Base-by-base conservation (phyloP, 2,329 filamentous ascomycete genomes). In the Colletotrichum trifolii region DNA sequence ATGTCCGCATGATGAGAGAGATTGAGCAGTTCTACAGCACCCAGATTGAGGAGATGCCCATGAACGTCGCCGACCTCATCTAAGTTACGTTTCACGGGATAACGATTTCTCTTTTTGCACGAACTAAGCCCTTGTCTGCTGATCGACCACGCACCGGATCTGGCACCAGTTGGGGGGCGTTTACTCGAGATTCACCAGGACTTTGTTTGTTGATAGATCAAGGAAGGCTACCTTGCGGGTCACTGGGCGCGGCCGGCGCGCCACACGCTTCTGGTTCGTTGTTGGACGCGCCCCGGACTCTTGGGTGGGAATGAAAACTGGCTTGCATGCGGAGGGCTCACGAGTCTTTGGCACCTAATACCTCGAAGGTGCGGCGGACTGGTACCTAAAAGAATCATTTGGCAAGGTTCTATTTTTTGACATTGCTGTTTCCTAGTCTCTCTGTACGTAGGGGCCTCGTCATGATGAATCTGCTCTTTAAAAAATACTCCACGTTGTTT, bases 21-120 rank as follows among this genome's bases (percentile, higher is more conserved):
- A 99, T 99, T 75, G 96, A 99, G 83, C 93, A 97, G 86, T 99
- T 98, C 89, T 99, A 99, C 91, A 97, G 93, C 89, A 99, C 96
- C 81, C 96, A 99, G 87, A 98, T 99, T 73, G 96, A 99, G 85
- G 96, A 99, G 89, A 99, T 99, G 96, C 96, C 96, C 78, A 98
- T 99, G 96, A 91, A 91, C 82, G 89, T 91, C 74, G 89, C 89
- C 73, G 89, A 91, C 75, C 88, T 91, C 73, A 91, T 91, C 81
- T 91, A 90, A 88, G 60, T 54, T 56, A 52, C 60, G 45, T 39
- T 54, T 67, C 36, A 58, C 56, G 60, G 54, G 54, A 53, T 38
- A 67, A 25, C 64, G 60, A 54, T 42, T 61, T 55, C 50, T 68
- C 52, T 49, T 63, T 66, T 66, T 50, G 55, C 52, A 63, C 63